phyloP scores from a whole-genome alignment of 768 basidiomycete genomes.

The Hemileccinum impolitum region DNA sequence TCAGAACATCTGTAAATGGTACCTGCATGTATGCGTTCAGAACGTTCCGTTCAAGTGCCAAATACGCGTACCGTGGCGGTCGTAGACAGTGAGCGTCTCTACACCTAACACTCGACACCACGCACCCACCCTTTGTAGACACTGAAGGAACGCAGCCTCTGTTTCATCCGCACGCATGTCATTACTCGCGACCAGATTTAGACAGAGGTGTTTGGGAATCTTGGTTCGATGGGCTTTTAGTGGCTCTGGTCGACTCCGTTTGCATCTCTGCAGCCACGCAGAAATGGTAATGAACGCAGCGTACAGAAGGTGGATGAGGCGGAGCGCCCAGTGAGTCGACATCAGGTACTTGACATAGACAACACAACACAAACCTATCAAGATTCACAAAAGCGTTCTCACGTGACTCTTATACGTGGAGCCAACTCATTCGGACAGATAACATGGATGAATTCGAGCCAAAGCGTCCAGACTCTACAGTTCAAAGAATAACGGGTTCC shows the following conservation, averaged over 20 bases:
- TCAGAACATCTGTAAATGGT: slow-evolving; percentile 39
- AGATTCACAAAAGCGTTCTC: too few species aligned
- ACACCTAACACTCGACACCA: slow-evolving; percentile 70
- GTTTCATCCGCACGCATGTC: slow-evolving; percentile 33
- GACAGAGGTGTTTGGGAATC: slow-evolving; percentile 62
- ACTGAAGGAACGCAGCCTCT: slow-evolving; percentile 47
- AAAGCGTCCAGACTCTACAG: slow-evolving; percentile 1
- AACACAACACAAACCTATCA: neutral
- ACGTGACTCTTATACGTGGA: slow-evolving; percentile 27
- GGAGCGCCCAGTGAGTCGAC: slow-evolving; percentile 47
- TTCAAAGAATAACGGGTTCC: slow-evolving; percentile 40
- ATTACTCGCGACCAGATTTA: slow-evolving; percentile 54
- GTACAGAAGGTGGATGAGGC: slow-evolving; percentile 58
- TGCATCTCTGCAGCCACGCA: slow-evolving; percentile 39
- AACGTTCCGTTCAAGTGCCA: neutral
- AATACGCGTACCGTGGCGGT: slow-evolving; percentile 55
- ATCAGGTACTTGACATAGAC: slow-evolving; percentile 23
- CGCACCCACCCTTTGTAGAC: slow-evolving; percentile 46
- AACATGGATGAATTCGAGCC: neutral
- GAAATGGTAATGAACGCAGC: slow-evolving; percentile 39
- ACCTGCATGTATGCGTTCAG: slow-evolving; percentile 32
- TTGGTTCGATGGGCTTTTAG: slow-evolving; percentile 52
- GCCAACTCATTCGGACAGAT: slow-evolving; percentile 1
- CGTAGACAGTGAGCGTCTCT: slow-evolving; percentile 65
- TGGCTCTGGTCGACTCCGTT: slow-evolving; percentile 40